Conservation (phyloP, 2,329 filamentous ascomycete species). For the Clarireedia monteithiana region DNA sequence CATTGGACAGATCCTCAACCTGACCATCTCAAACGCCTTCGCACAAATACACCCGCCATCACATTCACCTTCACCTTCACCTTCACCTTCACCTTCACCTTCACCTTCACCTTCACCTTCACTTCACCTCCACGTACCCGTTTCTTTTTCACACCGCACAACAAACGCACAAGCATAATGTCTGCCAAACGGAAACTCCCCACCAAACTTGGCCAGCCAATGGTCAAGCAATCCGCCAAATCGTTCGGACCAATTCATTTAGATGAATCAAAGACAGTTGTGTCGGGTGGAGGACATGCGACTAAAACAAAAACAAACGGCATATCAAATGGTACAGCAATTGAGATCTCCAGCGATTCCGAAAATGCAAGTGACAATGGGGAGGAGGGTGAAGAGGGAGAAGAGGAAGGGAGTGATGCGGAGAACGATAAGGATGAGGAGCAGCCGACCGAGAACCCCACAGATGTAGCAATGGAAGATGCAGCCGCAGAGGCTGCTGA, state of each 20-base stretch:
- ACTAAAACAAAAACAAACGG: constrained; percentile 17
- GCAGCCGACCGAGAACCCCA: constrained; percentile 18
- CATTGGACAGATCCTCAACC: not conserved
- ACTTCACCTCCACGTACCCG: no score
- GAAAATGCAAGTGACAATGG: constrained; percentile 34
- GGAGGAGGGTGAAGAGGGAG: constrained; percentile 38
- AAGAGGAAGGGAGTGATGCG: constrained; percentile 39
- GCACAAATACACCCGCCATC: not conserved
- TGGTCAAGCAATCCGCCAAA: constrained; percentile 46
- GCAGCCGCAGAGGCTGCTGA: constrained; percentile 33
- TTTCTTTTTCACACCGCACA: not conserved
- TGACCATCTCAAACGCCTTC: not conserved
- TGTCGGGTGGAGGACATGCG: constrained; percentile 33
- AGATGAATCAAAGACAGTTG: constrained; percentile 50
- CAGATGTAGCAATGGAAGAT: constrained; percentile 28
- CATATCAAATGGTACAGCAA: constrained; percentile 27
- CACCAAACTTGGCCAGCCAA: constrained; percentile 48
- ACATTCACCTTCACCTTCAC: not conserved
- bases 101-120: not conserved
- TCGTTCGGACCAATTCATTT: constrained; percentile 41
- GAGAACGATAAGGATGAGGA: constrained; percentile 38
- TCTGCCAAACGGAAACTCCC: constrained; percentile 55
- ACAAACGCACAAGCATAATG: constrained; percentile 31
- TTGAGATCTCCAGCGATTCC: constrained; percentile 52
- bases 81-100: not conserved